Conservation (phyloP, 148 eudicot genomes). For the Rhododendron simsii region DNA sequence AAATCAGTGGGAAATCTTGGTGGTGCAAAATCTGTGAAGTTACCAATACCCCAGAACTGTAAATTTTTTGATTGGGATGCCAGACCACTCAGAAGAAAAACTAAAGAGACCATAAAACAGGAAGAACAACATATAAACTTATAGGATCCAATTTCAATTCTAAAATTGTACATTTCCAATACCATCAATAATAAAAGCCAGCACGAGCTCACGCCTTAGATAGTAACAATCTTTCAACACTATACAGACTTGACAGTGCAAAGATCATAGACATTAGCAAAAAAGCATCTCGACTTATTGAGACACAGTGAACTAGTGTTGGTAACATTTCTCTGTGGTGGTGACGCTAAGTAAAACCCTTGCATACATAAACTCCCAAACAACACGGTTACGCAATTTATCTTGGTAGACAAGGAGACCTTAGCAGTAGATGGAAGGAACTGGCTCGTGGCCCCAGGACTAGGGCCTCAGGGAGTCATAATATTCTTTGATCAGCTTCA, state of each 20-base stretch:
- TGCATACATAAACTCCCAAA: slow-evolving; percentile 7
- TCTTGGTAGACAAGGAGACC: neutral
- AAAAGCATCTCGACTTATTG: slow-evolving; percentile 7
- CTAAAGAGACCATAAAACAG: neutral
- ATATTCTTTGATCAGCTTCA: neutral
- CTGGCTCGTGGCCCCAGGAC: neutral
- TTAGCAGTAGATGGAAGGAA: slow-evolving; percentile 12
- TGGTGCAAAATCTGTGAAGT: neutral
- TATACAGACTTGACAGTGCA: slow-evolving; percentile 17
- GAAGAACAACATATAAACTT: neutral
- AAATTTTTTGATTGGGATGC: neutral
- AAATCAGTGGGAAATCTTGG: neutral
- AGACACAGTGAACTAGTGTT: slow-evolving; percentile 24
- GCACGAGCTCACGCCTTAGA: slow-evolving; percentile 4
- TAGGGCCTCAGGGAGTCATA: neutral
- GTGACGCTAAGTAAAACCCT: slow-evolving; percentile 1
- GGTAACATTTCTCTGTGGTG: neutral
- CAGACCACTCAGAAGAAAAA: neutral
- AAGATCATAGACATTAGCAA: neutral
- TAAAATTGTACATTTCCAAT: neutral
- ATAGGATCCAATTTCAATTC: neutral
- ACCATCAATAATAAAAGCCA: neutral
- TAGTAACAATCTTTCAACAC: slow-evolving; percentile 2
- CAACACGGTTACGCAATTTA: neutral
- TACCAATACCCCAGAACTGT: neutral